Base-by-base conservation (phyloP, 164 flowering plant genomes). In the Echeveria elegans region DNA sequence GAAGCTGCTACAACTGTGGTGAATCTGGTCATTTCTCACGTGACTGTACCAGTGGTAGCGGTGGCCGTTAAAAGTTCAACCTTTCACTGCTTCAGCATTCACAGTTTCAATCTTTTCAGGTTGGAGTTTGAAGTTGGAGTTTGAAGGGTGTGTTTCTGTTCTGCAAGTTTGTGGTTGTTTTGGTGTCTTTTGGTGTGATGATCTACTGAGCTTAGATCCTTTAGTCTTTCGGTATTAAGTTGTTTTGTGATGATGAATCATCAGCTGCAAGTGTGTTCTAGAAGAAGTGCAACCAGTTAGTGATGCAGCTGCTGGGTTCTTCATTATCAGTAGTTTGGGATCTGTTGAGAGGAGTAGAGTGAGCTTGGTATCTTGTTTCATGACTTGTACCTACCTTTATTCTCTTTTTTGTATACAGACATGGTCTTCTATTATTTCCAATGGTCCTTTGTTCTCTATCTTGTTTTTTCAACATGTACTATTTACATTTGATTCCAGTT, bases 1-100 rank as follows among this genome's bases (percentile, higher is more conserved):
- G 60, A 9, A 53, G 60, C 60, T 53, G 60, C 60, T 53, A 53
- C 60, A 53, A 11, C 60, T 53, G 60, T 26, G 60, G 60, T 11
- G 60, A 53, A 28, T 53, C 60, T 11, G 60, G 60, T 18, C 60
- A 53, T 7, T 53, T 53, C 31, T 24, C 60, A 10, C 60, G 60
- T 26, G 60, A 53, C 60, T 53, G 60, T 16, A 53, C 60, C 60
- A 53, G 60, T 14, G 60, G 31, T 26, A 28, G 58, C 2, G 60
- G 60, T 1, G 60, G 60, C 30, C 60, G 60, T 53, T 53, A 26
- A 53, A 26, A 1, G 19, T 5, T 41, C 52, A 4, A 16, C n/a
- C n/a, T n/a, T n/a, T n/a, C n/a, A n/a, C n/a, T n/a, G n/a, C n/a
- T n/a, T n/a, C n/a, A n/a, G n/a, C n/a, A n/a, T n/a, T n/a, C 15